Conservation (phyloP, 2,329 filamentous ascomycete genomes). For the Epichloe typhina region DNA sequence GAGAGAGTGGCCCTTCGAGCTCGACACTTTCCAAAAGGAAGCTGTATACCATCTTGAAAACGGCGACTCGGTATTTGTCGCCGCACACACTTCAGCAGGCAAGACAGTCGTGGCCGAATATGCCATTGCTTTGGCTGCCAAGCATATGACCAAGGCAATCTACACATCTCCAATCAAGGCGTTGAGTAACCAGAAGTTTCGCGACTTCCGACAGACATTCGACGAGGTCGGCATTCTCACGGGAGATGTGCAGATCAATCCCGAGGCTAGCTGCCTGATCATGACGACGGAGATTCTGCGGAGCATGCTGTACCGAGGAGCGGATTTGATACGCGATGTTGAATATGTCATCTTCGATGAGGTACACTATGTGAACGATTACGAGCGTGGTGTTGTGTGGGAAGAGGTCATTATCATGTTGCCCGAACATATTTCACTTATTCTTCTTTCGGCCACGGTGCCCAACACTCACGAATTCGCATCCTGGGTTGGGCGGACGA, state of each 20-base stretch:
- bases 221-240: constrained; percentile 95
- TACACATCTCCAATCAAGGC: constrained; percentile 99
- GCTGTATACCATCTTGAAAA: constrained; percentile 94
- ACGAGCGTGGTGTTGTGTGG: constrained; percentile 94
- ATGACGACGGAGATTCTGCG: constrained; percentile 98
- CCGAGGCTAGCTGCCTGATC: constrained; percentile 93
- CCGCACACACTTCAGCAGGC: constrained; percentile 91
- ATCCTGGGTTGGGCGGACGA: constrained; percentile 94
- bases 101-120: constrained; percentile 99
- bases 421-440: constrained; percentile 90
- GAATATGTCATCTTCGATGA: constrained; percentile 99
- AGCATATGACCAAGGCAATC: constrained; percentile 98
- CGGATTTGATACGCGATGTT: constrained; percentile 90
- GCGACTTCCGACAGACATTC: constrained; percentile 81
- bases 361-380: constrained; percentile 96
- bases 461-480: constrained; percentile 97
- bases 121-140: constrained; percentile 88
- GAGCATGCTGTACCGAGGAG: constrained; percentile 95
- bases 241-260: constrained; percentile 94
- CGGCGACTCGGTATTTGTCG: constrained; percentile 94
- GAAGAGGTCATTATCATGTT: constrained; percentile 99
- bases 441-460: constrained; percentile 88
- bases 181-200: constrained; percentile 95
- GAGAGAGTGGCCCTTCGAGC: constrained; percentile 87
- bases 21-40: constrained; percentile 97